Evolutionary conservation across 345 rosid species (phyloP), one percentile per base, ranked within the genome.

Genomic region (Barbarea vulgaris): DNA sequence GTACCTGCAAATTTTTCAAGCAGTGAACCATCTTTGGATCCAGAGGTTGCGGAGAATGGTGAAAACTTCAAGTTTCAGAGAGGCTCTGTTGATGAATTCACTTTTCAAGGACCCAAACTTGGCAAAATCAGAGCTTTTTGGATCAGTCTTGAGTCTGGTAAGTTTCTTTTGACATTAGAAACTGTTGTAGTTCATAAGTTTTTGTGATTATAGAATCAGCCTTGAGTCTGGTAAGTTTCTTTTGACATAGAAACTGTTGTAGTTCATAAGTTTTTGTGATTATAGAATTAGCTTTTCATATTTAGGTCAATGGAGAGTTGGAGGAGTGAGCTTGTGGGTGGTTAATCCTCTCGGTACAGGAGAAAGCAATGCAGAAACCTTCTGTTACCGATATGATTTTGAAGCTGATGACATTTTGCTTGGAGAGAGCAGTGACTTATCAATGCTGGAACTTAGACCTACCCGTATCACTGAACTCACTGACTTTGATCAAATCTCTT

Each of bases 241-340:
- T 55, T 69, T 36, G 9, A 28, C 27, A 19, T 34, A 14, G 3
- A 25, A 46, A 7, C 54, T 34, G 3, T 8, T 58, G 4, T 58
- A 34, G 57, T 57, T 5, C 34, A 3, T 24, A 10, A n/a, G 0
- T 19, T 28, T 48, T 28, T 70, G 30, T 39, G 21, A 6, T 28
- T 75, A 14, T 21, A n/a, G 11, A 64, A 4, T 73, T 27, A 41
- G 53, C 24, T 39, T 59, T 53, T 61, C 71, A 25, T 58, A 81
- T 73, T 81, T 87, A 94, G 96, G 98, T 67, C 98, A 87, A 74
- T 94, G 97, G 98, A 94, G 97, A 82, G 66, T 89, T 65, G 90
- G 84, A 47, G 80, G 87, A 46, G 80, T 80, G 55, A 83, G 77
- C 77, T 34, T 80, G 47, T 57, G 73, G 72, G 81, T 89, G 12